Evolutionary conservation across 805 yeast genomes (phyloP).

Genomic region (Wickerhamomyces canadensis): DNA sequence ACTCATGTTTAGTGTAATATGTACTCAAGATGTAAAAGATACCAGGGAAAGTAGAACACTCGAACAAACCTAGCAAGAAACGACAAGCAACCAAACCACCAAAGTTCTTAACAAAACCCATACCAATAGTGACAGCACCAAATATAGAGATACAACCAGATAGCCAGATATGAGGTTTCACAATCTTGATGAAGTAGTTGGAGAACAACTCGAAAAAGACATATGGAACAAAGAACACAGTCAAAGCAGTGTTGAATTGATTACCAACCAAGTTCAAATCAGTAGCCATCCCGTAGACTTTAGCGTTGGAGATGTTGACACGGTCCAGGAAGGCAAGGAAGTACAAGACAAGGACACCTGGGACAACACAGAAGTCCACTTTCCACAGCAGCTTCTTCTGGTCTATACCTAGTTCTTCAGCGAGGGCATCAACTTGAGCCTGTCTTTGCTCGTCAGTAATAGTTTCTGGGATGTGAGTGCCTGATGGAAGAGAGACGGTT

Average conservation of each 20-base stretch:
- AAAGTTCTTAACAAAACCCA: slow-evolving; percentile 38
- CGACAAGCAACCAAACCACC: slow-evolving; percentile 44
- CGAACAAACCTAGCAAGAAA: slow-evolving; percentile 47
- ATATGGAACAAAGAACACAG: slow-evolving; percentile 45
- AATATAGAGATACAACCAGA: slow-evolving; percentile 27
- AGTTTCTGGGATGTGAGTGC: no score
- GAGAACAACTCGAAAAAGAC: slow-evolving; percentile 33
- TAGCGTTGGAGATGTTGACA: slow-evolving; percentile 79
- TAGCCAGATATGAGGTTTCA: slow-evolving; percentile 35
- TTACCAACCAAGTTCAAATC: slow-evolving; percentile 44
- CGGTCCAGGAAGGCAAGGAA: slow-evolving; percentile 75
- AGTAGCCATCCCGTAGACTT: slow-evolving; percentile 57
- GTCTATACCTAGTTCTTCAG: slow-evolving; percentile 43
- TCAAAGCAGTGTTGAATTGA: slow-evolving; percentile 39
- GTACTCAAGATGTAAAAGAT: slow-evolving; percentile 42
- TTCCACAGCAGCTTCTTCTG: slow-evolving; percentile 55
- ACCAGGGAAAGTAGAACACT: slow-evolving; percentile 48
- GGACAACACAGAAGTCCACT: slow-evolving; percentile 63
- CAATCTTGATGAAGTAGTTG: slow-evolving; percentile 32
- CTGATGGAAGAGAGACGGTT: no score
- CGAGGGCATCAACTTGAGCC: slow-evolving; percentile 29
- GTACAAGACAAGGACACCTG: slow-evolving; percentile 71
- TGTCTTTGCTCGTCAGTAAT: slow-evolving; percentile 14
- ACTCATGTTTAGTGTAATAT: slow-evolving; percentile 43
- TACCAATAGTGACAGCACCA: slow-evolving; percentile 39